A percentile compares a stretch with the other conserved stretches of the same genome.
Evolutionary conservation across 2,329 filamentous ascomycete genomes (phyloP).

Genomic region (Bertia moriformis): DNA sequence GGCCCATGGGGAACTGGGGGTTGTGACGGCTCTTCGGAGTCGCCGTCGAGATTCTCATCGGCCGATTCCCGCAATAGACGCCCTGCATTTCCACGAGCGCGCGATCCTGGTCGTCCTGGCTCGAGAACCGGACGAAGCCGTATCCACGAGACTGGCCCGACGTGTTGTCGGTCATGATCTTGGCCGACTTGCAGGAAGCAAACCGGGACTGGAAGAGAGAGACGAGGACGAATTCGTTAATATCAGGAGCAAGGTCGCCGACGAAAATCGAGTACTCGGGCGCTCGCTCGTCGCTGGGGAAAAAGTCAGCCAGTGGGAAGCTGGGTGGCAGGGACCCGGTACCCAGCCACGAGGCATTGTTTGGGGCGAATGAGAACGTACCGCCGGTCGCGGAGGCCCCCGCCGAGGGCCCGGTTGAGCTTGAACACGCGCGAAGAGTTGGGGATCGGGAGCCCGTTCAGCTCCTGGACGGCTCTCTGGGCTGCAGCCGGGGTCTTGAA

Average conservation of each 20-base stretch:
- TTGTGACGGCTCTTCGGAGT: constrained; percentile 72
- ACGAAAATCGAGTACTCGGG: constrained; percentile 97
- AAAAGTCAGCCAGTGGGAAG: too few relatives aligned
- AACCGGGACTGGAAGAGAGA: constrained; percentile 94
- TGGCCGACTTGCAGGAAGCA: constrained; percentile 94
- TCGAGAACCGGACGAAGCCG: constrained; percentile 92
- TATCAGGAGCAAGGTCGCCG: constrained; percentile 90
- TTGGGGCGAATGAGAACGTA: constrained; percentile 22
- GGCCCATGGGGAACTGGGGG: too few relatives aligned
- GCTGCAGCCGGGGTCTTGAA: constrained; percentile 73
- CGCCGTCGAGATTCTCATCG: constrained; percentile 95
- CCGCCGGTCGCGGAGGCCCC: constrained; percentile 86
- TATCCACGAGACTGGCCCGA: constrained; percentile 95
- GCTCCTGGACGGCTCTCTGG: constrained; percentile 64
- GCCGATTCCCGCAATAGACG: constrained; percentile 94
- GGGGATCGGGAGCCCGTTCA: constrained; percentile 80
- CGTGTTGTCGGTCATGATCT: constrained; percentile 99
- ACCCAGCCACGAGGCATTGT: constrained; percentile 3
- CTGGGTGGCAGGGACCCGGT: not conserved
- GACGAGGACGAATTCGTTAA: constrained; percentile 95
- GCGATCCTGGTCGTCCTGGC: constrained; percentile 89
- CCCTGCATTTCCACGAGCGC: constrained; percentile 97
- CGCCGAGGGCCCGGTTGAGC: constrained; percentile 97
- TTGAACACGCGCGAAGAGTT: constrained; percentile 95
- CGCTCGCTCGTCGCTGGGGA: constrained; percentile 73